Evolutionary conservation across 1,139 yeast species (phyloP).

Genomic region (Chernovozyma aurita): DNA sequence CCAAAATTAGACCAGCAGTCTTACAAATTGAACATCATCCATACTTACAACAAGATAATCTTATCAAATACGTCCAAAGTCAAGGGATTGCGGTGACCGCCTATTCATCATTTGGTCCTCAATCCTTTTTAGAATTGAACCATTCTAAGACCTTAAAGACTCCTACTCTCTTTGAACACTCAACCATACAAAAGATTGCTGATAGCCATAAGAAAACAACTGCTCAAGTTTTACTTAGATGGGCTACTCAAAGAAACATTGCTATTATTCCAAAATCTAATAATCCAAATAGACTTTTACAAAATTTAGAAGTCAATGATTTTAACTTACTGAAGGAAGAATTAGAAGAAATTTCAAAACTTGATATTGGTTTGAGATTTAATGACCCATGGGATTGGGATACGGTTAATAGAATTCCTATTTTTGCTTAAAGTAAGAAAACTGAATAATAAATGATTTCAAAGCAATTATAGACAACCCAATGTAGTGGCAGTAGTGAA

Average conservation of each 20-base stretch:
- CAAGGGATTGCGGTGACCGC: conserved; percentile 71
- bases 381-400: conserved; percentile 85
- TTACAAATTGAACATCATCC: conserved; percentile 94
- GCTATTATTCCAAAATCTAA: conserved; percentile 76
- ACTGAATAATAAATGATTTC: no score
- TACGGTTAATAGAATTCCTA: conserved; percentile 50
- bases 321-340: conserved; percentile 55
- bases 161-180: conserved; percentile 54
- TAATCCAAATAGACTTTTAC: conserved; percentile 53
- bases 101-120: conserved; percentile 84
- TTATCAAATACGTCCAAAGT: conserved; percentile 59
- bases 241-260: conserved; percentile 74
- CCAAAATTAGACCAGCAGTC: conserved; percentile 71
- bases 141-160: conserved; percentile 49
- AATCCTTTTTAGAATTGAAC: conserved; percentile 56
- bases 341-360: conserved; percentile 43
- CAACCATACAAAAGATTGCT: conserved; percentile 51
- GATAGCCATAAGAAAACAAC: conserved; percentile 45
- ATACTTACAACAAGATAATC: conserved; percentile 70
- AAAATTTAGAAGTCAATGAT: conserved; percentile 53
- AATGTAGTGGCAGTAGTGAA: no score
- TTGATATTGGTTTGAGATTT: conserved; percentile 72
- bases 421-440: conserved; percentile 36
- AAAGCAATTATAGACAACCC: no score
- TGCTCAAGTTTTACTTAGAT: conserved; percentile 68